Evolutionary conservation across 1,284 basidiomycete genomes (phyloP), one percentile per base, ranked within the genome.

Genomic region (Rhizoctonia solani): DNA sequence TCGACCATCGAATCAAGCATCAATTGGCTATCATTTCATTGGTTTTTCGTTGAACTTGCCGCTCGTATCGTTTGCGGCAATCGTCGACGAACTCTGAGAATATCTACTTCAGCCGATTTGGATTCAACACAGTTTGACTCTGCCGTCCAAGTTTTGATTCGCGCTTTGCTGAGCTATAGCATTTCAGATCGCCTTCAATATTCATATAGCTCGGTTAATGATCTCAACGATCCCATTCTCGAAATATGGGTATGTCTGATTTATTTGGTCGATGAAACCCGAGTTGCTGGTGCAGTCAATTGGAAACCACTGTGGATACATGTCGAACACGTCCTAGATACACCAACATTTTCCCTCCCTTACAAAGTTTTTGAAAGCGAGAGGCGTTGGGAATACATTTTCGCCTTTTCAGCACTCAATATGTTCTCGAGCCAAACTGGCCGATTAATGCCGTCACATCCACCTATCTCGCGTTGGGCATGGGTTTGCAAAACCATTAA

Each of bases 161-260:
- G 77, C 2, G 76, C 80, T 39, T 81, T 93, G 3, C 74, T 88
- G 56, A 77, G 76, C 8, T 79, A 82, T 68, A 87, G 85, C 16
- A 75, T 89, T 53, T 80, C 82, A 30, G 74, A 79, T 0, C 79
- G 83, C 0, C 79, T 89, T 66, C 72, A 77, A 4, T 70, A 76
- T 4, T 74, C 85, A 53, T 73, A 76, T 55, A 70, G 77, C 37
- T 73, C 78, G 52, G 76, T 78, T 4, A 75, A 76, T 1, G 73
- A 76, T 41, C 74, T 84, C 21, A 76, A 78, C 44, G 79, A 82
- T 90, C 0, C 94, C 95, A 72, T 92, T 96, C 77, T 88, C 87
- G 0, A 74, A 80, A 0, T 80, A 85, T 66, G 95, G 94, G 37
- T 65, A 8, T 65, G 59, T n/a, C 44, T 65, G 39, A n/a, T 65